These are phyloP conservation scores for Wickerhamiella alocasiicola DNA, from an alignment of 805 yeast genomes.

Conservation along the genomic window DNA sequence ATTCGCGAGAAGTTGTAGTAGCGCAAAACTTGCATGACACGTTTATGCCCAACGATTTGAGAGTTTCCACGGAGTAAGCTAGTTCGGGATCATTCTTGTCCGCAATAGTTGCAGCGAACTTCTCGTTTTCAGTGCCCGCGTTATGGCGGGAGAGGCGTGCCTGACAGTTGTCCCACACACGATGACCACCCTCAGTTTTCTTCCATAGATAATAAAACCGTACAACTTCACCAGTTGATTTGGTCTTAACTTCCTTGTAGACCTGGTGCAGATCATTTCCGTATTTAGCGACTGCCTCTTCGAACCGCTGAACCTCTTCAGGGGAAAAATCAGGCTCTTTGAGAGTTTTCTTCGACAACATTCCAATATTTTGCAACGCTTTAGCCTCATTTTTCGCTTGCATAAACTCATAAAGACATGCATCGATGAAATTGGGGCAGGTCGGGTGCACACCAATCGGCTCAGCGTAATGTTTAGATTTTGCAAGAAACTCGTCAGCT, in stretches of 20 bases:
- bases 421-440: constrained; percentile 77
- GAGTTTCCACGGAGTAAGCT: constrained; percentile 46
- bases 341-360: constrained; percentile 44
- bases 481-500: constrained; percentile 42
- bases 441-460: constrained; percentile 41
- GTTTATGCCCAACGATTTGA: constrained; percentile 28
- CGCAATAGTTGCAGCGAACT: constrained; percentile 39
- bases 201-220: constrained; percentile 87
- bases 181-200: constrained; percentile 61
- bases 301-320: constrained; percentile 57
- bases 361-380: constrained; percentile 38
- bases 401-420: constrained; percentile 45
- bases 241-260: constrained; percentile 56
- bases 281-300: constrained; percentile 53
- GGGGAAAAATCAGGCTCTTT: constrained; percentile 64
- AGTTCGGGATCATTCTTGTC: constrained; percentile 57
- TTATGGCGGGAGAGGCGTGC: constrained; percentile 51
- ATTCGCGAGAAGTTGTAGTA: constrained; percentile 40
- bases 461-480: constrained; percentile 46
- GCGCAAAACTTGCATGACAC: constrained; percentile 65
- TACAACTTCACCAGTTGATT: constrained; percentile 65
- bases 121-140: constrained; percentile 20
- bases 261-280: constrained; percentile 77
- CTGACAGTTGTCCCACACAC: constrained; percentile 70
- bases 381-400: constrained; percentile 38